Percentiles rank a stretch among this genome's conserved stretches.
Conservation (phyloP, 1,284 basidiomycete genomes). For the Moniliophthora roreri region DNA sequence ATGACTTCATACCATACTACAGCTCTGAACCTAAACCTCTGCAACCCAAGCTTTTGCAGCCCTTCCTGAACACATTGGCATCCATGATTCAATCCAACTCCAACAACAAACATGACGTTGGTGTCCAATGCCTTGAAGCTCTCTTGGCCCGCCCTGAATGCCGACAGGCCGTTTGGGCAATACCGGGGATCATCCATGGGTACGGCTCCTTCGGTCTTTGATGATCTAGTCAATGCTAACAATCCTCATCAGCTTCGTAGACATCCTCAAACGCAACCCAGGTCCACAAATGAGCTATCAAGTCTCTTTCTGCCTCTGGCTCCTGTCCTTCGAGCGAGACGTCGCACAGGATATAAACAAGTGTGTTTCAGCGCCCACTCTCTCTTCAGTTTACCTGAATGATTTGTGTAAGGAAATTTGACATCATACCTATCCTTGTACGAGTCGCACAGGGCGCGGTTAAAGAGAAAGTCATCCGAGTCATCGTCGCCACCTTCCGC, state of each 20-base stretch:
- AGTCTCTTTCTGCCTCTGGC: constrained; percentile 90
- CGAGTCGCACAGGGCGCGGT: constrained; percentile 87
- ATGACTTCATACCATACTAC: neutral
- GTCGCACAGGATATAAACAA: constrained; percentile 86
- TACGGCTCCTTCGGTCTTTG: constrained; percentile 23
- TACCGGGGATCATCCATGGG: constrained; percentile 68
- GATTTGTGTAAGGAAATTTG: constrained; percentile 67
- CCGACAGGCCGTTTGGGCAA: constrained; percentile 72
- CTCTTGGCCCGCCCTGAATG: constrained; percentile 82
- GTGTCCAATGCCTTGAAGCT: constrained; percentile 87
- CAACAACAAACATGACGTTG: constrained; percentile 81
- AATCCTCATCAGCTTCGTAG: constrained; percentile 58
- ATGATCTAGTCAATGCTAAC: constrained; percentile 1
- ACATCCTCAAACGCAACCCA: constrained; percentile 74
- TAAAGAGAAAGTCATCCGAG: constrained; percentile 97
- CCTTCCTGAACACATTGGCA: constrained; percentile 68
- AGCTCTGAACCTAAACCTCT: constrained; percentile 58
- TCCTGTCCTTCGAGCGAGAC: constrained; percentile 87
- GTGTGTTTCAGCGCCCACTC: constrained; percentile 31
- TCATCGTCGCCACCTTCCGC: constrained; percentile 91
- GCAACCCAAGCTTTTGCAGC: constrained; percentile 58
- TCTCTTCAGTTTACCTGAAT: neutral
- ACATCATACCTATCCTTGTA: constrained; percentile 86
- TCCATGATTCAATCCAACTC: constrained; percentile 61
- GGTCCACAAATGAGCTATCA: constrained; percentile 96